Percentiles rank a stretch among this genome's conserved stretches.
These are phyloP conservation scores for Lactarius sp. DNA, from an alignment of 768 basidiomycete species.

Conservation along the genomic window DNA sequence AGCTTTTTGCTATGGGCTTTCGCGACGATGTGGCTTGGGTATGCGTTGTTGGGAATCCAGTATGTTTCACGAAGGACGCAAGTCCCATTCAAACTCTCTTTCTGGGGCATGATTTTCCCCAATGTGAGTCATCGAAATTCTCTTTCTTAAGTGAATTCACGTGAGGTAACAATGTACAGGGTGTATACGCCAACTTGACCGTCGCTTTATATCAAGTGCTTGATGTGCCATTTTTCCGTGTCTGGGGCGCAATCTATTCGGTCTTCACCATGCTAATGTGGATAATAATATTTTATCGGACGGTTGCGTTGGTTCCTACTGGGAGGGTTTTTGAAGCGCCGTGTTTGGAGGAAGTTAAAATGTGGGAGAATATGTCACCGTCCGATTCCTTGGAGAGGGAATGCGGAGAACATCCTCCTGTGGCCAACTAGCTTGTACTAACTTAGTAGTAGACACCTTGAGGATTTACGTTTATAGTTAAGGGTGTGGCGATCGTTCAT, in stretches of 20 bases:
- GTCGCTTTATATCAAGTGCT: conserved; percentile 47
- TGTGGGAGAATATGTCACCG: neutral
- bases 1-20: conserved; percentile 58
- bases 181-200: conserved; percentile 65
- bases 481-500: neutral
- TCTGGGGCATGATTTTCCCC: conserved; percentile 70
- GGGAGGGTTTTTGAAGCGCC: conserved; percentile 43
- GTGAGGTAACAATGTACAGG: conserved; percentile 33
- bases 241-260: conserved; percentile 54
- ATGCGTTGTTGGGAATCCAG: conserved; percentile 47
- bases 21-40: conserved; percentile 58
- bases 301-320: conserved; percentile 34
- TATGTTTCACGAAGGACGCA: conserved; percentile 38
- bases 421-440: neutral
- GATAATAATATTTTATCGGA: conserved; percentile 44
- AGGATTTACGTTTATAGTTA: too few species aligned
- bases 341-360: conserved; percentile 33
- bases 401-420: neutral
- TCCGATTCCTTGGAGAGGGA: neutral
- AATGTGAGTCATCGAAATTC: conserved; percentile 42
- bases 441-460: too few species aligned
- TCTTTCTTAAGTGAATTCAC: neutral
- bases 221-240: conserved; percentile 50
- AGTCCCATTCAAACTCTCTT: conserved; percentile 51
- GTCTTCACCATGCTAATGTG: conserved; percentile 48